Evolutionary conservation across 371 early-diverging fungal genomes (phyloP).

Genomic region (Syncephalastrum sp.): DNA sequence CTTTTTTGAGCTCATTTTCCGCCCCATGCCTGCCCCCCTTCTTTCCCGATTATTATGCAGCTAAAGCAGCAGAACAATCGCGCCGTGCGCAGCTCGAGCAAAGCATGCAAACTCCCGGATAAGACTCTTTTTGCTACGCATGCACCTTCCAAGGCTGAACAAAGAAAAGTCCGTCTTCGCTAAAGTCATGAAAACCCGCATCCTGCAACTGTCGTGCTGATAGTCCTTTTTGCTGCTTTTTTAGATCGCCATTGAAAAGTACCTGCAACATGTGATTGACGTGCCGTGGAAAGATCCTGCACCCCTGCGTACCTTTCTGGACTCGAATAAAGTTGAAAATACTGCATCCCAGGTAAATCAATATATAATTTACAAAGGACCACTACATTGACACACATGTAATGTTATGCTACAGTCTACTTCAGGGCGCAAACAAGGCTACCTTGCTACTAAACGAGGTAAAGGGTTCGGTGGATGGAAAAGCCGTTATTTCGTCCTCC

Average conservation of each 20-base stretch:
- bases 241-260: constrained; percentile 67
- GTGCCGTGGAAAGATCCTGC: constrained; percentile 51
- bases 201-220: not conserved
- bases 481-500: constrained; percentile 74
- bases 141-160: constrained; percentile 65
- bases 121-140: constrained; percentile 73
- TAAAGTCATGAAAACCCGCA: not conserved
- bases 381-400: not conserved
- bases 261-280: constrained; percentile 60
- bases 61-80: constrained; percentile 52
- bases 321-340: constrained; percentile 47
- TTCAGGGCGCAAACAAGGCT: constrained; percentile 68
- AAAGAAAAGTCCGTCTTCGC: constrained; percentile 32
- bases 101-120: constrained; percentile 71
- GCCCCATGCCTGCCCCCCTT: too few species aligned
- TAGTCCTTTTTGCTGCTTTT: constrained; percentile 3
- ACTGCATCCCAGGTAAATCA: not conserved
- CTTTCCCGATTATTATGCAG: constrained; percentile 21
- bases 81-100: constrained; percentile 21
- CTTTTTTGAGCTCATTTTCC: constrained; percentile 4
- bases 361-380: not conserved
- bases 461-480: constrained; percentile 91
- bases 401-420: constrained; percentile 3
- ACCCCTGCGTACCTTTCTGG: constrained; percentile 67
- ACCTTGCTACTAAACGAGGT: constrained; percentile 75